A percentile compares a stretch with the other conserved stretches of the same genome.
These are phyloP conservation scores for Cyberlindnera euphorbiiphila DNA, from an alignment of 805 yeast genomes.

Conservation along the genomic window DNA sequence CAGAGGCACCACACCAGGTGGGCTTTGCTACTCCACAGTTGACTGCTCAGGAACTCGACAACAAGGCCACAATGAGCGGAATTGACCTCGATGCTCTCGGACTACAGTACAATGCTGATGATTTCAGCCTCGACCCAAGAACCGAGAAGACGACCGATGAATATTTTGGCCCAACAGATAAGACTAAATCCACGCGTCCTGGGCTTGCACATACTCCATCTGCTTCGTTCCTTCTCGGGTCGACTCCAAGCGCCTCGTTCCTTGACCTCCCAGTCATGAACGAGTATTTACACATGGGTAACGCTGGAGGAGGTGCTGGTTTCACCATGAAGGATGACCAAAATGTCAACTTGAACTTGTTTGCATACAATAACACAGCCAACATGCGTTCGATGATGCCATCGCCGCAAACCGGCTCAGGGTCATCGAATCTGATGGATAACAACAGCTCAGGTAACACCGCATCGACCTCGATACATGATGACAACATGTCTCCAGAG, in stretches of 20 bases:
- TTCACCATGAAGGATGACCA: conserved; percentile 22
- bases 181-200: background rate
- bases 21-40: conserved; percentile 82
- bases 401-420: conserved; percentile 11
- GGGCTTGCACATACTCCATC: conserved; percentile 5
- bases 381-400: conserved; percentile 8
- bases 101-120: conserved; percentile 28
- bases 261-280: conserved; percentile 34
- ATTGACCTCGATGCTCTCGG: conserved; percentile 37
- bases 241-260: conserved; percentile 27
- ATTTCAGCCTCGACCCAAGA: conserved; percentile 18
- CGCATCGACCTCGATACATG: conserved; percentile 20
- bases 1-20: conserved; percentile 62
- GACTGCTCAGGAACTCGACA: conserved; percentile 41
- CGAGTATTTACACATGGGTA: conserved; percentile 38
- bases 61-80: conserved; percentile 32
- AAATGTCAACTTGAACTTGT: conserved; percentile 18
- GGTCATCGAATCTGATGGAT: conserved; percentile 6
- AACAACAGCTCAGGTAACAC: conserved; percentile 13
- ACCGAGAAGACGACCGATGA: conserved; percentile 17
- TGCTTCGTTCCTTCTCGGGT: conserved; percentile 24
- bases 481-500: conserved; percentile 32
- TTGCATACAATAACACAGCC: conserved; percentile 13
- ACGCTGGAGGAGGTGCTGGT: conserved; percentile 40
- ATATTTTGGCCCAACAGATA: conserved; percentile 11